Evolutionary conservation across 2,329 filamentous ascomycete genomes (phyloP).

Genomic region (Cladosporium sp.): DNA sequence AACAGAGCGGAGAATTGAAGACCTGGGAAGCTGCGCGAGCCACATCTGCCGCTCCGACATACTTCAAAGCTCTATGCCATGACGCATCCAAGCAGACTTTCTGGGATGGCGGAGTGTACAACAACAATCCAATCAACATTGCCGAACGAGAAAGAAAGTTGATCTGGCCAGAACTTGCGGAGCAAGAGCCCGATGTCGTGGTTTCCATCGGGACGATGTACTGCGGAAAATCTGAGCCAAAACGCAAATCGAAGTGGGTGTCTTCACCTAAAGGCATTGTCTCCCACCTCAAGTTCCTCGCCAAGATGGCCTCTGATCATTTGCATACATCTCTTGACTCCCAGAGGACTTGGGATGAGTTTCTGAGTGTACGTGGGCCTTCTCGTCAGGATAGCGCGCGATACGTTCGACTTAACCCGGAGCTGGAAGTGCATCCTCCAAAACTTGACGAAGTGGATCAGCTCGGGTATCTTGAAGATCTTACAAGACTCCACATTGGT

Average conservation of each 20-base stretch:
- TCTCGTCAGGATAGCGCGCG: not conserved
- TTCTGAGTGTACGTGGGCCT: not conserved
- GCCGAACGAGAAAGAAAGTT: constrained; percentile 38
- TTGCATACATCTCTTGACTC: constrained; percentile 6
- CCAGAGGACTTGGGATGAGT: not conserved
- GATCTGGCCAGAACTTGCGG: constrained; percentile 32
- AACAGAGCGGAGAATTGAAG: constrained; percentile 33
- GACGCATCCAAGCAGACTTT: constrained; percentile 36
- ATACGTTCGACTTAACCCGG: constrained; percentile 13
- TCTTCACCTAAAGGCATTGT: constrained; percentile 5
- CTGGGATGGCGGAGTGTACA: constrained; percentile 45
- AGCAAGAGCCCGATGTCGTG: constrained; percentile 31
- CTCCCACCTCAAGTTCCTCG: constrained; percentile 1
- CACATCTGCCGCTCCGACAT: constrained; percentile 46
- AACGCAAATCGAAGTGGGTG: not conserved
- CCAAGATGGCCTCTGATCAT: constrained; percentile 4
- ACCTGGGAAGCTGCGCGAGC: constrained; percentile 49
- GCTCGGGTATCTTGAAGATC: constrained; percentile 9
- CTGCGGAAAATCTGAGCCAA: not conserved
- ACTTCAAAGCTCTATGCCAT: constrained; percentile 48
- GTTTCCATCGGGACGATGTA: constrained; percentile 24
- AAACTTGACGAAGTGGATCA: constrained; percentile 13
- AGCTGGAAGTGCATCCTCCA: constrained; percentile 2
- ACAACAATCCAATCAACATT: constrained; percentile 41
- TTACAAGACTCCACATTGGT: constrained; percentile 3